These are phyloP conservation scores for Trichaptum fuscoviolaceum DNA, from an alignment of 768 basidiomycete species.

Conservation along the genomic window DNA sequence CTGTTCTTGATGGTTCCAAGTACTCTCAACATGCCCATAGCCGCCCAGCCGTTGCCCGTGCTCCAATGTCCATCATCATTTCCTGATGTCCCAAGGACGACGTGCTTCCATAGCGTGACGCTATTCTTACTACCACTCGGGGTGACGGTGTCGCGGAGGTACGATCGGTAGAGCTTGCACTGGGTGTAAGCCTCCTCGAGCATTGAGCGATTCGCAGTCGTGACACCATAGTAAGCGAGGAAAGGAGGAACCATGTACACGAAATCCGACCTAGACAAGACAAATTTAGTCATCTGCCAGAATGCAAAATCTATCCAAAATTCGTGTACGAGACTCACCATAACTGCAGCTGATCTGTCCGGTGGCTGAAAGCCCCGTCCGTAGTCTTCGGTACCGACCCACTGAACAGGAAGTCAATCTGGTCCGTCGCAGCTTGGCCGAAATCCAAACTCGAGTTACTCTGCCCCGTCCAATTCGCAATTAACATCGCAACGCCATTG, in stretches of 20 bases:
- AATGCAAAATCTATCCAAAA: neutral
- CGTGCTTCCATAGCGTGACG: slow-evolving; percentile 69
- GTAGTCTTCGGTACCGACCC: slow-evolving; percentile 49
- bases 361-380: slow-evolving; percentile 82
- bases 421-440: slow-evolving; percentile 55
- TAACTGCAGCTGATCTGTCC: slow-evolving; percentile 60
- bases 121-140: neutral
- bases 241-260: slow-evolving; percentile 87
- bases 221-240: slow-evolving; percentile 75
- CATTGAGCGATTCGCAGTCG: slow-evolving; percentile 51
- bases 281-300: neutral
- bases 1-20: slow-evolving; percentile 68
- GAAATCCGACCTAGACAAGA: slow-evolving; percentile 58
- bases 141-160: slow-evolving; percentile 44
- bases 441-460: slow-evolving; percentile 46
- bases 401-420: slow-evolving; percentile 57
- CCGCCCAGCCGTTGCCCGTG: slow-evolving; percentile 88
- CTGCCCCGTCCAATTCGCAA: slow-evolving; percentile 48
- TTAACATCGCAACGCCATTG: slow-evolving; percentile 64
- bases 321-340: slow-evolving; percentile 40
- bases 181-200: slow-evolving; percentile 65
- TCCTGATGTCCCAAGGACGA: slow-evolving; percentile 48
- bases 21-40: slow-evolving; percentile 82
- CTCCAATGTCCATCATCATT: slow-evolving; percentile 75
- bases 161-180: slow-evolving; percentile 62